Evolutionary conservation across 164 flowering plant species (phyloP).

Genomic region (Piper longum): DNA sequence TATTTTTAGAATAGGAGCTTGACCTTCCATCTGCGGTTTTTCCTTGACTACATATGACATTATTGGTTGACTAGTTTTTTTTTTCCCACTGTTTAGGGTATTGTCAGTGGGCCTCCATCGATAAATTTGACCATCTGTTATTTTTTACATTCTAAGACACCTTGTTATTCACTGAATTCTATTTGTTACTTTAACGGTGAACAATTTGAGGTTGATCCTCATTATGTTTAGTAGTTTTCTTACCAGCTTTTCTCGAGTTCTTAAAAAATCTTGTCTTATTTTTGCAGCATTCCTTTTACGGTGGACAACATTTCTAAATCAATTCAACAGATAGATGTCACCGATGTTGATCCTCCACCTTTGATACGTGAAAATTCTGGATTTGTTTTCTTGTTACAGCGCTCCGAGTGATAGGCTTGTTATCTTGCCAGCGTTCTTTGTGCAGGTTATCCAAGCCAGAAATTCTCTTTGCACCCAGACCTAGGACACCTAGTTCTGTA

Average conservation of each 20-base stretch:
- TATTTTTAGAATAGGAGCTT: no score
- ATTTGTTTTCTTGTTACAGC: conserved; percentile 68
- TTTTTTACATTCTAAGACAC: no score
- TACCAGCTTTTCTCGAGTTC: background rate
- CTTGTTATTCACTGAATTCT: no score
- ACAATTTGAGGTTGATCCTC: conserved; percentile 77
- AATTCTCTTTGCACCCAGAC: background rate
- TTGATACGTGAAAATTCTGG: conserved; percentile 87
- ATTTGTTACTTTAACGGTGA: conserved; percentile 49
- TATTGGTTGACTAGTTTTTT: no score
- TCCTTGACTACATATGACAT: no score
- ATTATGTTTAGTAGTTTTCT: no score
- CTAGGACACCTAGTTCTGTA: background rate
- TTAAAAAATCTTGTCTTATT: no score
- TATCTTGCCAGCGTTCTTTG: background rate
- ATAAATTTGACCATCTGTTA: no score
- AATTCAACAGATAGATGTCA: conserved; percentile 56
- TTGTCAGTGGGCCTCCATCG: no score
- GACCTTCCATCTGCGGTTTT: no score
- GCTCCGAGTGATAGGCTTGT: conserved; percentile 31
- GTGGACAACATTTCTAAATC: conserved; percentile 92
- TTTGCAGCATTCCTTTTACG: conserved; percentile 87
- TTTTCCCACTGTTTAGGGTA: no score
- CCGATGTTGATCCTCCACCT: conserved; percentile 81
- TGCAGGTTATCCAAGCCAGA: background rate